Evolutionary conservation across 352 stramenopile species (phyloP).

Genomic region (Phytophthora meadii): DNA sequence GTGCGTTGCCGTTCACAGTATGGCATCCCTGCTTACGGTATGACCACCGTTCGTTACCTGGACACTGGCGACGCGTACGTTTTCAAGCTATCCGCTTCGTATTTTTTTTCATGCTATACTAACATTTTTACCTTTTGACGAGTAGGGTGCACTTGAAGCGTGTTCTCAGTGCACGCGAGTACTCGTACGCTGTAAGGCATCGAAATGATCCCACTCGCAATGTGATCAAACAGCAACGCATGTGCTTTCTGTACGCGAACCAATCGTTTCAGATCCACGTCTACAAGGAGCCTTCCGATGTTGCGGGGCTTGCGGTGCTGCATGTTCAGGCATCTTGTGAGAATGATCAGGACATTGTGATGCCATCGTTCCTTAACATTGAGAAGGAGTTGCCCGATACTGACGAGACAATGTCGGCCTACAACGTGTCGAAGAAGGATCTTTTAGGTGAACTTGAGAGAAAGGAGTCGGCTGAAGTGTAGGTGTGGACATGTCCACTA

Average conservation of each 20-base stretch:
- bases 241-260: slow-evolving; percentile 89
- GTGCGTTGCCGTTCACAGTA: slow-evolving; percentile 87
- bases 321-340: slow-evolving; percentile 81
- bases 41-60: slow-evolving; percentile 87
- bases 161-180: slow-evolving; percentile 82
- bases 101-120: background rate
- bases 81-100: background rate
- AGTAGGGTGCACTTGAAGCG: slow-evolving; percentile 83
- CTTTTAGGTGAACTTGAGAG: slow-evolving; percentile 5
- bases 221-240: slow-evolving; percentile 89
- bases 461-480: slow-evolving; percentile 29
- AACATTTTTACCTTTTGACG: slow-evolving; percentile 1
- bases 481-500: slow-evolving; percentile 21
- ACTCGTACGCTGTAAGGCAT: slow-evolving; percentile 85
- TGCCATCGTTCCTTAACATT: slow-evolving; percentile 80
- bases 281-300: slow-evolving; percentile 78
- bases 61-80: slow-evolving; percentile 80
- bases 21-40: slow-evolving; percentile 83
- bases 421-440: slow-evolving; percentile 81
- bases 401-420: slow-evolving; percentile 78
- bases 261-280: slow-evolving; percentile 89
- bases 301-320: slow-evolving; percentile 72
- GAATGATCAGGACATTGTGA: slow-evolving; percentile 60
- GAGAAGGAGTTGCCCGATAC: slow-evolving; percentile 63
- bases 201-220: slow-evolving; percentile 68